Evolutionary conservation across 2,329 filamentous ascomycete genomes (phyloP).

Genomic region (Alternaria viburni): DNA sequence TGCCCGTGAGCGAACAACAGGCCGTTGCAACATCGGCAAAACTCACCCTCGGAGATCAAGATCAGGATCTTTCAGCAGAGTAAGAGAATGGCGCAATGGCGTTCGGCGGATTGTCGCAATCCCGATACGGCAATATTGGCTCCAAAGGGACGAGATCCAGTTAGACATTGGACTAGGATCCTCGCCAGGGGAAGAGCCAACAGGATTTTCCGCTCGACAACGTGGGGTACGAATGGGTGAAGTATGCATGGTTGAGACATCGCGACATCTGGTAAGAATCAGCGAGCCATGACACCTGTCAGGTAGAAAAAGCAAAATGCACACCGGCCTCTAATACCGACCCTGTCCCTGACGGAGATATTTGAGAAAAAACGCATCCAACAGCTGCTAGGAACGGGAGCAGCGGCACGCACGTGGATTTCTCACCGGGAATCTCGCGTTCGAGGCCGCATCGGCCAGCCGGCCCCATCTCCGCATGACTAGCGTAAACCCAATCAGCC

Average conservation of each 20-base stretch:
- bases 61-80: background rate
- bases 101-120: background rate
- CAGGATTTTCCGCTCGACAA: background rate
- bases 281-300: background rate
- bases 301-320: background rate
- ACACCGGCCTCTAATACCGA: background rate
- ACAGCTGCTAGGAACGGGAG: background rate
- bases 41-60: background rate
- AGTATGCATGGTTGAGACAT: background rate
- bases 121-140: background rate
- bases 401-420: slow-evolving; percentile 1
- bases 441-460: background rate
- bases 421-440: background rate
- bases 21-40: background rate
- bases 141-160: background rate
- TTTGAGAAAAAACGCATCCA: background rate
- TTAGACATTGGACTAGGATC: background rate
- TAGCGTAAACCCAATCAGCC: slow-evolving; percentile 4
- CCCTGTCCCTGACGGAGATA: background rate
- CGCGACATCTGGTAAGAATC: background rate
- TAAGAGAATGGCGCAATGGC: background rate
- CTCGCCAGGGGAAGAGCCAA: background rate
- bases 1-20: background rate
- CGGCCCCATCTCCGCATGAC: background rate
- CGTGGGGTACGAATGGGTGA: background rate